Evolutionary conservation across 345 rosid genomes (phyloP), one percentile per base, ranked within the genome.

Genomic region (Microthlaspi erraticum): DNA sequence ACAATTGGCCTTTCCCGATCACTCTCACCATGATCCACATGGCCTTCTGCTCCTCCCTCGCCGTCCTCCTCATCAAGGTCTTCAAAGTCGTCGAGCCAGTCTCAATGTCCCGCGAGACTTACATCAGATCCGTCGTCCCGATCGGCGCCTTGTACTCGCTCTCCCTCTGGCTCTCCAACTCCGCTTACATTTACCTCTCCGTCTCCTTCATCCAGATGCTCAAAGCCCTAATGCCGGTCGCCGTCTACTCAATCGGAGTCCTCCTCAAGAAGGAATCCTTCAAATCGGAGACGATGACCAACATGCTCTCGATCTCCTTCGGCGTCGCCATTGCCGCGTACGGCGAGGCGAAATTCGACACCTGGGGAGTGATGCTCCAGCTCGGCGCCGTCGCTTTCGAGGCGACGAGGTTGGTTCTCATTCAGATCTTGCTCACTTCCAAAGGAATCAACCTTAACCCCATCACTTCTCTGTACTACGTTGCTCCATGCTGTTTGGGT

Each of bases 1-100:
- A 90, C 85, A 88, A 90, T 70, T 93, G 98, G 98, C 98, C 98
- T 0, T 93, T 75, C 74, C 98, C 98, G 0, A 86, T 93, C 79
- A 91, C 98, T 2, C 98, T 93, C 39, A 93, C 98, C 71, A 88
- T 93, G 94, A 93, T 93, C 84, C 98, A 93, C 85, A 93, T 93
- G 98, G 82, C 92, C 53, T 93, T 93, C 54, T 93, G 98, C 80
- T 81, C 98, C 48, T 72, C 94, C 29, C 88, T 93, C 17, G 96
- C 98, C 45, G 63, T 87, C 78, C 76, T 91, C 77, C 85, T 93
- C 80, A 84, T 93, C 87, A 93, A 93, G 38, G 87, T 93, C 73
- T 86, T 93, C 87, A 90, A 90, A 64, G 43, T 90, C 48, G 98
- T 93, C 7, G 97, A 93, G 71, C 98, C 97, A 0, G 98, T 92